Percentiles rank a stretch among this genome's conserved stretches.
Conservation (phyloP, 176 grass and related monocot species). For the Saccharum officinarum region DNA sequence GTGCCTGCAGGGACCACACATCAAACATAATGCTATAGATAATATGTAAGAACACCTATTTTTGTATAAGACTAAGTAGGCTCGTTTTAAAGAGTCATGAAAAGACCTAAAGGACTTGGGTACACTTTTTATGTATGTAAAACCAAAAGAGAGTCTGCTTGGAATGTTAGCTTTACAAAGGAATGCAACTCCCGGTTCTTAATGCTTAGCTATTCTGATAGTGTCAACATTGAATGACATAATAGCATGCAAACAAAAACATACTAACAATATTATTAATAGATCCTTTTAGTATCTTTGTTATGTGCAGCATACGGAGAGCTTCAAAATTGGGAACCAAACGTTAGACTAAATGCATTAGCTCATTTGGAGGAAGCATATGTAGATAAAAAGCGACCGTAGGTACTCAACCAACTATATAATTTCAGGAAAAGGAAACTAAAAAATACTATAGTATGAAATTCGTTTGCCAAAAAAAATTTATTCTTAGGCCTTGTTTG, state of each 20-base stretch:
- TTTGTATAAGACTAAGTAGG: not conserved
- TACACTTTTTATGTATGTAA: not conserved
- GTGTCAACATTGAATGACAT: not conserved
- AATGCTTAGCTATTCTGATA: not conserved
- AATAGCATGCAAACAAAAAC: not conserved
- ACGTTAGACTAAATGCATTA: not conserved
- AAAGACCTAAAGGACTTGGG: not conserved
- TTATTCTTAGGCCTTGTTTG: too few species aligned
- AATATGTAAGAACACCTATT: not conserved
- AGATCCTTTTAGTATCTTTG: not conserved
- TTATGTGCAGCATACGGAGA: not conserved
- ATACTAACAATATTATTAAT: not conserved
- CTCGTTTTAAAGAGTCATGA: not conserved
- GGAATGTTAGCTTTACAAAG: not conserved
- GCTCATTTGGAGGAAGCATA: not conserved
- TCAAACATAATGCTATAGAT: not conserved
- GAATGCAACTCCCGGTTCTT: not conserved
- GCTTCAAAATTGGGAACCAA: not conserved
- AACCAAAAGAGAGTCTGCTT: not conserved
- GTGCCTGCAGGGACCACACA: slow-evolving; percentile 50
- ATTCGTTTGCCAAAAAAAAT: not conserved
- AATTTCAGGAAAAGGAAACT: not conserved
- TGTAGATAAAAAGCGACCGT: not conserved
- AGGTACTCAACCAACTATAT: not conserved
- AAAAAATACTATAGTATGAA: not conserved